Conservation (phyloP, 176 grass and related monocot species). For the Hsuehochloa calcarea region DNA sequence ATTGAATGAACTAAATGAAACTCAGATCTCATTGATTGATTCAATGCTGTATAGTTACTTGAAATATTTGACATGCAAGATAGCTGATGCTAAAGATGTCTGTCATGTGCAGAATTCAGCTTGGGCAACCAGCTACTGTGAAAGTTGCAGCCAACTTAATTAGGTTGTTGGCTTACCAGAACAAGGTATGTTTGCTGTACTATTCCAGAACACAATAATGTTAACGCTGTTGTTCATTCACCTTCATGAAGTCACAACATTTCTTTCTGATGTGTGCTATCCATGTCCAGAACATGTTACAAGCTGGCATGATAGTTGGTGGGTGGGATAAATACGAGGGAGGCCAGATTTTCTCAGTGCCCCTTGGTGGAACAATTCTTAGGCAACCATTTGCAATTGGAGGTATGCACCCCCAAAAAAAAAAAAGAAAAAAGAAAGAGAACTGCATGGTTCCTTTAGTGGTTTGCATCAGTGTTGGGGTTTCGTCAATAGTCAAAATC, state of each 20-base stretch:
- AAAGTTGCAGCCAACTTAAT: constrained; percentile 94
- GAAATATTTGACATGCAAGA: constrained; percentile 22
- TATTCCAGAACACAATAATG: not conserved
- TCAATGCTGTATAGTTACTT: not conserved
- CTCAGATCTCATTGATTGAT: not conserved
- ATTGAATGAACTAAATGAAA: not conserved
- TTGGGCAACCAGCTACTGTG: constrained; percentile 86
- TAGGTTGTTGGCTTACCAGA: constrained; percentile 89
- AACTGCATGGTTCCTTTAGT: not conserved
- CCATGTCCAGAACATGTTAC: constrained; percentile 74
- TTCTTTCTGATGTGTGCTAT: constrained; percentile 1
- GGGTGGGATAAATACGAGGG: constrained; percentile 99
- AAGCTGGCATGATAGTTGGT: constrained; percentile 95
- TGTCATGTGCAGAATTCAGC: constrained; percentile 69
- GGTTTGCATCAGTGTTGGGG: not conserved
- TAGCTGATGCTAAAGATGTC: constrained; percentile 8
- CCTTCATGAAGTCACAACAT: not conserved
- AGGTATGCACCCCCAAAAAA: constrained; percentile 41
- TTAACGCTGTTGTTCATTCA: not conserved
- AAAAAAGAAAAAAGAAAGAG: too few species aligned
- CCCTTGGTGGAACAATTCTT: constrained; percentile 90
- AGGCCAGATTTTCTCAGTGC: constrained; percentile 89
- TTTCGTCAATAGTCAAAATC: not conserved
- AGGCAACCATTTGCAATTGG: constrained; percentile 90
- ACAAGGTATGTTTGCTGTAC: constrained; percentile 62